Percentiles rank a stretch among this genome's conserved stretches.
phyloP scores from a whole-genome alignment of 805 yeast genomes.

The Cyberlindnera petersonii region DNA sequence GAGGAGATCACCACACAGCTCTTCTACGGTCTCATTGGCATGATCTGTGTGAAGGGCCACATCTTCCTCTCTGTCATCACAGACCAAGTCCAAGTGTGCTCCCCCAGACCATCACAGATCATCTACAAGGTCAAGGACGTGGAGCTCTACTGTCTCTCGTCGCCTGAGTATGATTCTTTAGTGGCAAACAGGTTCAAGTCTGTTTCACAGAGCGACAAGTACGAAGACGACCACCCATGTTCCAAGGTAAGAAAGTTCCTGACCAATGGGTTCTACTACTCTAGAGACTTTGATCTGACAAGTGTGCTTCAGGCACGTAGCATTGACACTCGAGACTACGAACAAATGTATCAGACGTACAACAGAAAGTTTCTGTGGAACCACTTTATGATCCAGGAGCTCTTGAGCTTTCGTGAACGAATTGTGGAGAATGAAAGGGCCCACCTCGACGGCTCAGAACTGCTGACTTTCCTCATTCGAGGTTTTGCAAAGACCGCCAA shows the following conservation, averaged over 20 bases:
- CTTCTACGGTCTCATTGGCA: slow-evolving; percentile 59
- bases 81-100: slow-evolving; percentile 50
- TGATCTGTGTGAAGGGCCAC: slow-evolving; percentile 49
- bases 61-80: slow-evolving; percentile 59
- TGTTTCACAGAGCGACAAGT: slow-evolving; percentile 28
- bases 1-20: slow-evolving; percentile 34
- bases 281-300: slow-evolving; percentile 87
- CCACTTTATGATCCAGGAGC: slow-evolving; percentile 72
- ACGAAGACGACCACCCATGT: slow-evolving; percentile 69
- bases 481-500: slow-evolving; percentile 81
- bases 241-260: slow-evolving; percentile 67
- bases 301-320: slow-evolving; percentile 74
- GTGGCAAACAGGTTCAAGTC: slow-evolving; percentile 22
- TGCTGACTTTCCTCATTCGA: slow-evolving; percentile 78
- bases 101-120: slow-evolving; percentile 51
- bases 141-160: slow-evolving; percentile 60
- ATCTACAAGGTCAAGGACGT: slow-evolving; percentile 55
- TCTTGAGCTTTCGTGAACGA: slow-evolving; percentile 65
- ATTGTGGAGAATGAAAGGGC: slow-evolving; percentile 55
- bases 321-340: slow-evolving; percentile 33
- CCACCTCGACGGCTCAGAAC: slow-evolving; percentile 61
- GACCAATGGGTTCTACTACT: slow-evolving; percentile 82
- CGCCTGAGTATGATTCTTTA: slow-evolving; percentile 46
- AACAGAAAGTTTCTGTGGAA: slow-evolving; percentile 91
- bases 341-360: slow-evolving; percentile 42